Base-by-base conservation (phyloP, 768 basidiomycete species). In the Amanita pseudoporphyria region DNA sequence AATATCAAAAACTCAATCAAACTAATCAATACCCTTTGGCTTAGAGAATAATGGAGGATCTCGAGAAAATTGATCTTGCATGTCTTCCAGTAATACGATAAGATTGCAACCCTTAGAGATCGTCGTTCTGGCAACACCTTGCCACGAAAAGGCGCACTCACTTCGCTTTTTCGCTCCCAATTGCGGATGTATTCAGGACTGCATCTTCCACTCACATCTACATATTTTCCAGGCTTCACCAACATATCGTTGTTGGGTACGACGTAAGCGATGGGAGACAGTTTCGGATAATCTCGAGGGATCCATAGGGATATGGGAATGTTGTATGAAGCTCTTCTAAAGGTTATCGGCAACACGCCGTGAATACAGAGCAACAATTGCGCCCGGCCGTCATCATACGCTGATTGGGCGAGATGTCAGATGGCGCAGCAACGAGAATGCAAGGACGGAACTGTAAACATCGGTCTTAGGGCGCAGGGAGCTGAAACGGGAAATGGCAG, bases 251-350 rank as follows among this genome's bases (percentile, higher is more conserved):
- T 77, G 2, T 91, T 96, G 30, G 96, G 95, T 10, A 91, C 86
- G 56, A 99, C 93, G 68, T 91, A 97, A 18, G 74, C 74, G 58
- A 98, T 77, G 18, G 96, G 96, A 0, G 93, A 82, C 10, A 71
- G 71, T 37, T 75, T 72, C 3, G 95, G 95, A 60, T 92, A 97
- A 36, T 89, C 87, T 45, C 76, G 74, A 2, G 91, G 75, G 36
- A 98, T 57, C 93, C 94, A 98, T 53, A 95, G 57, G 10, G 87
- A 81, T 57, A 99, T 66, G 3, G 96, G 96, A 58, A 98, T 97
- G 64, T 99, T 91, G 72, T 99, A 99, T 1, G 84, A 73, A 1
- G 79, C 68, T 1, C 72, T 67, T 43, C 85, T 76, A 69, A 81
- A 95, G 0, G 76, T 65, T 57, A 99, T 96, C 3, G 92, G 93